Base-by-base conservation (phyloP, 352 stramenopile species). In the Pythium utonaiense region DNA sequence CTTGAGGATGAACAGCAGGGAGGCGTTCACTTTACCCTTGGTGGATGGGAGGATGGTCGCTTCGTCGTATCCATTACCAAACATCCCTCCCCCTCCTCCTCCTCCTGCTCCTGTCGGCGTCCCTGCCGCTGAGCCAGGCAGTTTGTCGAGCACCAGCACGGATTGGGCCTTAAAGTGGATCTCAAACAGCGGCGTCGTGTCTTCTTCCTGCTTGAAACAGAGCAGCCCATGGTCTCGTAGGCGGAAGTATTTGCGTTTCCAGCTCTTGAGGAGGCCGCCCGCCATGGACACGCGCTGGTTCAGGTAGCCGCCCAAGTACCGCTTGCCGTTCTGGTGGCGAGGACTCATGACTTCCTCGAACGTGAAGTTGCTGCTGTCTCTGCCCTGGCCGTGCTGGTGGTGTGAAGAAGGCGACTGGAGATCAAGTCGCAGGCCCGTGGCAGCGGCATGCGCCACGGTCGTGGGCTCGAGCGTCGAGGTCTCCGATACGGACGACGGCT, bases 191-290 rank as follows among this genome's bases (percentile, higher is more conserved):
- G 77, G 76, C 36, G 60, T 61, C 0, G 77, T 54, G 10, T 73
- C 67, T 6, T 89, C 77, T 12, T 74, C 50, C 17, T 73, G 55
- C 60, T 78, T 78, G 67, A 80, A 91, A 55, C 83, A 89, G 45
- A 91, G 53, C 14, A 91, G 22, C 51, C 79, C 77, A 51, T 88
- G 76, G 40, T 90, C 79, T 14, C 76, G 67, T 40, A 91, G 64
- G 2, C 83, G 71, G 63, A 91, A 93, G 56, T 85, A 93, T 41
- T 79, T 85, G 38, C 70, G 73, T 66, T 86, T 83, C 74, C 82
- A 90, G 27, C 66, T 70, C 55, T 88, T 89, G 30, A 90, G 70
- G 30, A 91, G 77, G 13, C 83, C 80, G 16, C 64, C 77, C 13
- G 76, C 76, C 60, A 83, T 78, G 0, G 75, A 68, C 0, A 83